Evolutionary conservation across 768 basidiomycete genomes (phyloP), one percentile per base, ranked within the genome.

Genomic region (Amanita pallidorosea): DNA sequence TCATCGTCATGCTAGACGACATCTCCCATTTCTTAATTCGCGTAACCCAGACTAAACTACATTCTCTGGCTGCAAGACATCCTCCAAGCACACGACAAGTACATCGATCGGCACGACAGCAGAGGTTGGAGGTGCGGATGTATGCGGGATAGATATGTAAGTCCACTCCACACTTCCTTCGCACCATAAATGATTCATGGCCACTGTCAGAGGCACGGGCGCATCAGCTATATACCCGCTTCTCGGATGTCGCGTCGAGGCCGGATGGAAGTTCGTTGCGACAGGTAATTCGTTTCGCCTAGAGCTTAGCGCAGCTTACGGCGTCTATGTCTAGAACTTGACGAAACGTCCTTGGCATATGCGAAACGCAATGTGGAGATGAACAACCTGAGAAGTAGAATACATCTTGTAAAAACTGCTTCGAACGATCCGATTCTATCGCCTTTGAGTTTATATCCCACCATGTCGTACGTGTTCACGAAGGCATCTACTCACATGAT

Each of bases 191-290:
- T 36, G 40, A 31, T 12, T 13, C 20, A 35, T 25, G 20, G 22
- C 13, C 15, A n/a, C 23, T 36, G 55, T 23, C 55, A 90, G 91
- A 35, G 95, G 95, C 18, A 95, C 93, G 7, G 95, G 95, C 0
- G 83, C 92, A 6, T 88, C 88, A 0, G 86, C 81, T 0, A 90
- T 98, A 50, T 98, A 96, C 56, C 85, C 94, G 0, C 70, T 97
- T 1, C 70, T 98, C 0, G 78, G 72, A 0, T 84, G 83, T 56
- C 68, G 69, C 2, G 57, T 79, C n/a, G 66, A 79, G 40, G 61
- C 69, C 5, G 61, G 54, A 4, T 88, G 85, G 81, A 58, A 57
- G 1, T 79, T 94, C 50, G 54, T 78, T 18, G 89, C 76, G 0
- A 89, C 88, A 41, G 90, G 90, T 85, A 41, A 22, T n/a, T 23